Base-by-base conservation (phyloP, 306 rosid genomes). In the Oemleria cerasiformis region DNA sequence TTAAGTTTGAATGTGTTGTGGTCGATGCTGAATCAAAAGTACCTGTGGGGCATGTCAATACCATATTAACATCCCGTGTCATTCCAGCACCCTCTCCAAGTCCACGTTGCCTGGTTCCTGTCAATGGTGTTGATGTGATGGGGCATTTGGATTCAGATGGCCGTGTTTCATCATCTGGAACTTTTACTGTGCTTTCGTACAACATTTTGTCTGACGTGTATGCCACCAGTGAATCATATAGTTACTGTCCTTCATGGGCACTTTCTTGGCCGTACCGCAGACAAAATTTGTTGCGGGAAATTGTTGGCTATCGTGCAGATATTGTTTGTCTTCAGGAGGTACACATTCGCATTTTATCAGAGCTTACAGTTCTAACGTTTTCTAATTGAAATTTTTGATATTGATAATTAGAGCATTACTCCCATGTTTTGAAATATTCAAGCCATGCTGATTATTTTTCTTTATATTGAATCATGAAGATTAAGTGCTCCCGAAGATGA, bases 321-420 rank as follows among this genome's bases (percentile, higher is more conserved):
- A 89, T 95, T 75, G 88, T 95, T 73, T 95, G 99, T 81, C 99
- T 95, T 65, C 99, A 95, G 84, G 99, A 95, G 99, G 99, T 95
- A 89, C 60, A 21, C 57, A 30, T 68, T 48, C 73, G 15, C 41
- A 73, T 41, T 67, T 63, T 65, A 48, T 17, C 42, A 65, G 50
- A 75, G 68, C 54, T 75, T 75, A 73, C 19, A 7, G 36, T 30
- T 30, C 49, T 16, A 19, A 36, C 45, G 42, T 23, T 66, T 71
- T 68, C 63, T 63, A 30, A 30, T 63, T 53, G 74, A 48, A 12
- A 48, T 12, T 72, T 66, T 58, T 72, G 47, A 63, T 48, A 30
- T 58, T 66, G 60, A 14, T 56, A 25, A 42, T 45, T 45, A 8
- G 25, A 4, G 76, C 63, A 16, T 64, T 61, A 12, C 6, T 58